A percentile compares a stretch with the other conserved stretches of the same genome.
Evolutionary conservation across 202 grass and related monocot genomes (phyloP).

Genomic region (Zizania palustris): DNA sequence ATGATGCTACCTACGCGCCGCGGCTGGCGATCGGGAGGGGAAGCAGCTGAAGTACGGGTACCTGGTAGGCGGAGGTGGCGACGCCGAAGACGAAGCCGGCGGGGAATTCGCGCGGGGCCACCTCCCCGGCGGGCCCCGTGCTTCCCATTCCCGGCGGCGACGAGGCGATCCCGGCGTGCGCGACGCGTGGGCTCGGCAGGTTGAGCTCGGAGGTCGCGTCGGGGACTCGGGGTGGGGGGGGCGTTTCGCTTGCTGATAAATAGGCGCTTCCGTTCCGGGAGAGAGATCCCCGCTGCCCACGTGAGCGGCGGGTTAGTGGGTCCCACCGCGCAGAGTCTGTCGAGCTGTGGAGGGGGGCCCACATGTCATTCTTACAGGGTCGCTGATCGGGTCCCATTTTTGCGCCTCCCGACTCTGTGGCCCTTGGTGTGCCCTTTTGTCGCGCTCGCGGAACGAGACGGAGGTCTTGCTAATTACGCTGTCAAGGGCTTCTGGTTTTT

Average conservation of each 20-base stretch:
- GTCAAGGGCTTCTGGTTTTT: too few relatives aligned
- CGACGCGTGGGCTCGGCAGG: neutral
- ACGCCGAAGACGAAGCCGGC: conserved; percentile 71
- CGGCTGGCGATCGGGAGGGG: neutral
- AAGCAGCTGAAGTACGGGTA: neutral
- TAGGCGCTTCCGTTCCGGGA: neutral
- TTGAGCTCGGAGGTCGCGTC: neutral
- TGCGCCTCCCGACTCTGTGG: too few relatives aligned
- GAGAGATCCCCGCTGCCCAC: neutral
- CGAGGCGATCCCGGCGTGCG: conserved; percentile 28
- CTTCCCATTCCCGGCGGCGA: conserved; percentile 42
- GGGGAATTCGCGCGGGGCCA: conserved; percentile 77
- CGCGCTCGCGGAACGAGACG: too few relatives aligned
- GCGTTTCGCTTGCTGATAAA: conserved; percentile 7
- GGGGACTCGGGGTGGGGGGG: too few relatives aligned
- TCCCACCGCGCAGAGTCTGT: too few relatives aligned
- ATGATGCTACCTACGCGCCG: too few relatives aligned
- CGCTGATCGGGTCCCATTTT: too few relatives aligned
- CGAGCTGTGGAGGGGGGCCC: neutral
- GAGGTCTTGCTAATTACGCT: neutral
- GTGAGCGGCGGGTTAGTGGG: conserved; percentile 14
- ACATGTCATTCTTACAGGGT: neutral
- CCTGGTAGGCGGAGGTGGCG: conserved; percentile 95
- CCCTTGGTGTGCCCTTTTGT: neutral
- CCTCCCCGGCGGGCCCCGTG: conserved; percentile 38